Evolutionary conservation across 305 asterid genomes (phyloP).

Genomic region (Coffea humblotiana): DNA sequence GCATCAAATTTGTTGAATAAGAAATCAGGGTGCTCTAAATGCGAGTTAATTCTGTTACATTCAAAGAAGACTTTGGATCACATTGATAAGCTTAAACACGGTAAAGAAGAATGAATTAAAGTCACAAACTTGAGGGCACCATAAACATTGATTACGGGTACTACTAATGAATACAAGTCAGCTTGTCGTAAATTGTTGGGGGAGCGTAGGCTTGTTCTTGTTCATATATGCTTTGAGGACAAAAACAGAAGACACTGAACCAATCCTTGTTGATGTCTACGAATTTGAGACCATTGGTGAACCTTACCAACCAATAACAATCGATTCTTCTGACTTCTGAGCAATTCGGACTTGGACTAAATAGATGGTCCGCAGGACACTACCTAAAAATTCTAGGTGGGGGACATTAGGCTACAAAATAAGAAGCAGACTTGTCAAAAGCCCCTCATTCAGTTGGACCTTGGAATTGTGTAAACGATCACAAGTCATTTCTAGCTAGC

Average conservation of each 20-base stretch:
- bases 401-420: not conserved
- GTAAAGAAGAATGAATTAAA: not conserved
- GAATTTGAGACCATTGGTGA: not conserved
- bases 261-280: not conserved
- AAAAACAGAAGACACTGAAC: not conserved
- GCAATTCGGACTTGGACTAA: not conserved
- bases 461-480: not conserved
- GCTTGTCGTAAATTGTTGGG: not conserved
- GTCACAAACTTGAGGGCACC: not conserved
- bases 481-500: too few relatives aligned
- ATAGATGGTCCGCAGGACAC: not conserved
- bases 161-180: not conserved
- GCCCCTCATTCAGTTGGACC: not conserved
- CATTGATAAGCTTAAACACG: not conserved
- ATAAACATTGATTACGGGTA: not conserved
- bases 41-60: too few relatives aligned
- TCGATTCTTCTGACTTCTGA: not conserved
- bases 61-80: not conserved
- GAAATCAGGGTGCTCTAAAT: too few relatives aligned
- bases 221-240: not conserved
- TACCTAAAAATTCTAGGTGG: not conserved
- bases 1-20: not conserved
- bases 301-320: not conserved
- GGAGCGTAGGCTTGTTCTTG: not conserved
- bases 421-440: not conserved